These are phyloP conservation scores for Colletotrichum godetiae DNA, from an alignment of 2,329 filamentous ascomycete species.

Conservation along the genomic window DNA sequence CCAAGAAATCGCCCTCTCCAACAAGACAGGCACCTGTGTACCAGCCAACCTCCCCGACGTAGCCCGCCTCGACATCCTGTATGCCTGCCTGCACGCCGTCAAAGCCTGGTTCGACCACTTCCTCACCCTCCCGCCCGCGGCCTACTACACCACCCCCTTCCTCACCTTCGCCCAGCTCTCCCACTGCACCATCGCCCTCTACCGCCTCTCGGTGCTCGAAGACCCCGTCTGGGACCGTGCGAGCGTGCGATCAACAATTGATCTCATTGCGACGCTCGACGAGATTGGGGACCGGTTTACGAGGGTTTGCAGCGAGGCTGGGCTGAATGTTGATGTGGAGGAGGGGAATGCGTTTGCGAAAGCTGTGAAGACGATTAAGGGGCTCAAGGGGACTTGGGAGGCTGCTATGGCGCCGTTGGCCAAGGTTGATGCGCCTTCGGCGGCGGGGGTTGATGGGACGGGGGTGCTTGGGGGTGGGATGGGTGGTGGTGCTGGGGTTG, in stretches of 20 bases:
- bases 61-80: slow-evolving; percentile 42
- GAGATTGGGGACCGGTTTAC: slow-evolving; percentile 37
- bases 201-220: slow-evolving; percentile 46
- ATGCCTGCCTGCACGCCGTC: slow-evolving; percentile 42
- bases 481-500: not conserved
- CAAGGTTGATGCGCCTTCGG: not conserved
- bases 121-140: slow-evolving; percentile 42
- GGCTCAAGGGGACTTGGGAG: slow-evolving; percentile 49
- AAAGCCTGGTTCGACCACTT: slow-evolving; percentile 45
- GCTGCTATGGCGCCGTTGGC: slow-evolving; percentile 42
- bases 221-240: slow-evolving; percentile 52
- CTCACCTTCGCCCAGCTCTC: slow-evolving; percentile 47
- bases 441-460: not conserved
- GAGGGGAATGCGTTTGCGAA: slow-evolving; percentile 47
- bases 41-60: slow-evolving; percentile 38
- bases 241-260: slow-evolving; percentile 44
- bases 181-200: slow-evolving; percentile 46
- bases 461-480: not conserved
- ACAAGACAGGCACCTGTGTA: slow-evolving; percentile 11
- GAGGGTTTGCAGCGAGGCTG: slow-evolving; percentile 11
- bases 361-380: slow-evolving; percentile 49
- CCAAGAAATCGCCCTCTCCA: slow-evolving; percentile 46
- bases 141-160: slow-evolving; percentile 48
- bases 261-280: slow-evolving; percentile 45
- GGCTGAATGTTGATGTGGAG: slow-evolving; percentile 34